Evolutionary conservation across 192 early-diverging fungal genomes (phyloP).

Genomic region (Podila epicladia): DNA sequence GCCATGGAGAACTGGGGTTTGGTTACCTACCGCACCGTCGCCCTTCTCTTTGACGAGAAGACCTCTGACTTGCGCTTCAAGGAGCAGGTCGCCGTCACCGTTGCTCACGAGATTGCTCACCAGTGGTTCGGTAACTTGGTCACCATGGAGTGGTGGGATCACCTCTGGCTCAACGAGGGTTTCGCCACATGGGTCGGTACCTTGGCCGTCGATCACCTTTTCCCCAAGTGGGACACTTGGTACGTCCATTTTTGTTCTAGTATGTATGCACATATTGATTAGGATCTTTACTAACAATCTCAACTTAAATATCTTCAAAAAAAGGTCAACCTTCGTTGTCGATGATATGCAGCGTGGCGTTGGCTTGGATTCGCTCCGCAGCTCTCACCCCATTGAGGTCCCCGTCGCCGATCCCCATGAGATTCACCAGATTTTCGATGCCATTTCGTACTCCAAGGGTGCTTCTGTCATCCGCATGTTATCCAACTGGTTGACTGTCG

Average conservation of each 20-base stretch:
- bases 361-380: conserved; percentile 83
- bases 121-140: conserved; percentile 97
- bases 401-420: conserved; percentile 83
- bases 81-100: conserved; percentile 85
- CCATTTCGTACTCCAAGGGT: conserved; percentile 91
- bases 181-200: conserved; percentile 98
- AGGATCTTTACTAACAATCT: no score
- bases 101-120: conserved; percentile 89
- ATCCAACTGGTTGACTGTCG: conserved; percentile 75
- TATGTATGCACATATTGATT: no score
- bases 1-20: conserved; percentile 99
- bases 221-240: conserved; percentile 96
- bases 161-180: conserved; percentile 97
- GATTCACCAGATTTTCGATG: conserved; percentile 96
- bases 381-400: conserved; percentile 95
- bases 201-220: conserved; percentile 87
- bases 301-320: no score
- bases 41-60: conserved; percentile 86
- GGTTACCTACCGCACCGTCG: conserved; percentile 89
- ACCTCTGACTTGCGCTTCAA: conserved; percentile 78
- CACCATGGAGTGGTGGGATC: conserved; percentile 95
- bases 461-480: conserved; percentile 96
- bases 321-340: conserved; percentile 75
- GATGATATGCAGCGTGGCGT: conserved; percentile 83
- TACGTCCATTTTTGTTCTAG: no score